phyloP scores from a whole-genome alignment of 2,329 filamentous ascomycete genomes.

The Fusarium floridanum region DNA sequence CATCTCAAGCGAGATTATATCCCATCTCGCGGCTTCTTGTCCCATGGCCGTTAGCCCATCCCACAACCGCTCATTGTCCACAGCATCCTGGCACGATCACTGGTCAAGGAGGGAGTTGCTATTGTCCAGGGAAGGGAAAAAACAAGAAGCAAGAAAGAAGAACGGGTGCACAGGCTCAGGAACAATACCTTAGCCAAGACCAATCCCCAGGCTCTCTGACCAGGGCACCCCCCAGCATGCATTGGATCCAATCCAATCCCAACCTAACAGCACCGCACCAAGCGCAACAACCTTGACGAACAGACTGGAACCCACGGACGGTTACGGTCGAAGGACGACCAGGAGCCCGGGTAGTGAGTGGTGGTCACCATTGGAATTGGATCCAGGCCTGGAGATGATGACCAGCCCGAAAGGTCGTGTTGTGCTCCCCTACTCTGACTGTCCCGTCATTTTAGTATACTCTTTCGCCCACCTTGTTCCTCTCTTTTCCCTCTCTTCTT shows the following conservation, averaged over 20 bases:
- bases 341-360: conserved; percentile 8
- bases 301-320: conserved; percentile 21
- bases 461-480: conserved; percentile 32
- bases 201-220: not conserved
- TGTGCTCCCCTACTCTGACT: conserved; percentile 8
- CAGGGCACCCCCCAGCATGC: conserved; percentile 15
- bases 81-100: conserved; percentile 32
- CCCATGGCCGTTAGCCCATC: conserved; percentile 29
- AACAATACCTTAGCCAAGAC: conserved; percentile 11
- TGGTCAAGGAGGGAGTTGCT: conserved; percentile 6
- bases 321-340: not conserved
- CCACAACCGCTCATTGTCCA: conserved; percentile 36
- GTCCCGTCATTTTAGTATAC: conserved; percentile 41
- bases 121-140: conserved; percentile 15
- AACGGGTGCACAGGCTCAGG: conserved; percentile 9
- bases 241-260: not conserved
- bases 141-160: conserved; percentile 1
- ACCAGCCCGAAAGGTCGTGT: conserved; percentile 18
- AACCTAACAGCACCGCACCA: conserved; percentile 18
- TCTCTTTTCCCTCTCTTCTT: conserved; percentile 26
- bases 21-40: conserved; percentile 44
- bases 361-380: conserved; percentile 1
- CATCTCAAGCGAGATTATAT: conserved; percentile 49
- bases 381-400: conserved; percentile 13
- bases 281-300: conserved; percentile 25